phyloP scores from a whole-genome alignment of 2,329 filamentous ascomycete genomes.

The Teratosphaeria zuluensis region DNA sequence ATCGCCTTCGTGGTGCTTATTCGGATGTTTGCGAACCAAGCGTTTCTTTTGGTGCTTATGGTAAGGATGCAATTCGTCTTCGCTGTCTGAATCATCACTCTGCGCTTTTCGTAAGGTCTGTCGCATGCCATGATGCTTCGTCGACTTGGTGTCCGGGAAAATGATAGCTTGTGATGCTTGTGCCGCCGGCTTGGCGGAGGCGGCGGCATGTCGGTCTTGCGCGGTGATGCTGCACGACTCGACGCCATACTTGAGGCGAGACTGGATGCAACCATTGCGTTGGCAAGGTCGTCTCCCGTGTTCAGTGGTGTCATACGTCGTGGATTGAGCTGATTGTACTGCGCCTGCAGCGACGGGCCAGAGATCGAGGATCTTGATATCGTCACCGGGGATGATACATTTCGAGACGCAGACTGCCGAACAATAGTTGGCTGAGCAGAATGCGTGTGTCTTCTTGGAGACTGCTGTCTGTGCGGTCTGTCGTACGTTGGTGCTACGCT shows the following conservation, averaged over 20 bases:
- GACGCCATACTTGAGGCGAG: constrained; percentile 40
- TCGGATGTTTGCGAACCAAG: constrained; percentile 50
- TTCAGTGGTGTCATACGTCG: constrained; percentile 37
- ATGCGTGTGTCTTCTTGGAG: background rate
- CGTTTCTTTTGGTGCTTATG: constrained; percentile 49
- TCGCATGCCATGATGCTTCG: constrained; percentile 45
- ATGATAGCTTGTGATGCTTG: constrained; percentile 16
- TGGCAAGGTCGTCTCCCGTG: constrained; percentile 56
- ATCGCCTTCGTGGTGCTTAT: constrained; percentile 63
- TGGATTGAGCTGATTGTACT: constrained; percentile 25
- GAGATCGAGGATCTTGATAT: constrained; percentile 15
- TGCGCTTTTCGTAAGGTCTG: constrained; percentile 54
- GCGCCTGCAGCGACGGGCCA: constrained; percentile 20
- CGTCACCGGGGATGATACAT: constrained; percentile 9
- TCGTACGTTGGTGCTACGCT: background rate
- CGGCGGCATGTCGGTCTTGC: constrained; percentile 27
- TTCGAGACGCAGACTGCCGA: constrained; percentile 3
- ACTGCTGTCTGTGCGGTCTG: background rate
- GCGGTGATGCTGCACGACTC: constrained; percentile 25
- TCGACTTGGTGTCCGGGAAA: constrained; percentile 32
- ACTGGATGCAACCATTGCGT: constrained; percentile 66
- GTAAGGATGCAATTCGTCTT: constrained; percentile 38
- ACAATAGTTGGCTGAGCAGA: background rate
- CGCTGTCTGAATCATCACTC: constrained; percentile 30
- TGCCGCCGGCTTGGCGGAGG: constrained; percentile 22